Evolutionary conservation across 1,284 basidiomycete genomes (phyloP).

Genomic region (Ganoderma sp.): DNA sequence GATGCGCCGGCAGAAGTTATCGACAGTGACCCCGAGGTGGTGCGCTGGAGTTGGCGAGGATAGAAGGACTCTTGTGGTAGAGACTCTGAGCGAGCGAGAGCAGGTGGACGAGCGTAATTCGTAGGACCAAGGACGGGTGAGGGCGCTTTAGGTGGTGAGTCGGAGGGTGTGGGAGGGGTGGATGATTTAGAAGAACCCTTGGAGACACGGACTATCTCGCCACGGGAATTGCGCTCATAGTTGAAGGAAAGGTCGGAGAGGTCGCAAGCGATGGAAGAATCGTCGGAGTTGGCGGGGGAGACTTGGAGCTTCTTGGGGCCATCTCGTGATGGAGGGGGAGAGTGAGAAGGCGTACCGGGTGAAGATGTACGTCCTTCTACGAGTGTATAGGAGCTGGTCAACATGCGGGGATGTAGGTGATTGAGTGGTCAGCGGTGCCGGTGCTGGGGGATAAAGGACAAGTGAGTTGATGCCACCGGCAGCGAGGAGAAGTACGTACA

Average conservation of each 20-base stretch:
- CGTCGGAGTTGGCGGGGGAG: conserved; percentile 35
- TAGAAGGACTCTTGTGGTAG: conserved; percentile 42
- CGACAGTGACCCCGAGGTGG: conserved; percentile 57
- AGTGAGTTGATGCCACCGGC: conserved; percentile 3
- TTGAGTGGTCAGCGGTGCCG: neutral
- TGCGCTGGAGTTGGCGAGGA: conserved; percentile 62
- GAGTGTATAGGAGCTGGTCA: conserved; percentile 21
- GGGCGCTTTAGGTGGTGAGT: conserved; percentile 45
- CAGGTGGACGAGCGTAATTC: conserved; percentile 44
- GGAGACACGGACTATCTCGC: conserved; percentile 62
- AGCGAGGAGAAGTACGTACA: conserved; percentile 12
- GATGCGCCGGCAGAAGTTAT: conserved; percentile 41
- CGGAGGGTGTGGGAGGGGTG: conserved; percentile 47
- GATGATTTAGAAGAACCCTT: conserved; percentile 48
- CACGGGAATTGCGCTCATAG: conserved; percentile 64
- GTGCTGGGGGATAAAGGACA: neutral
- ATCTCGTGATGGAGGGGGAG: conserved; percentile 27
- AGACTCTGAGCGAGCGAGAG: conserved; percentile 72
- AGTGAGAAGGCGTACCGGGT: conserved; percentile 24
- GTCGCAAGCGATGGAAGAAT: conserved; percentile 30
- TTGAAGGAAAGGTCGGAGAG: conserved; percentile 70
- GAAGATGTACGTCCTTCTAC: conserved; percentile 22
- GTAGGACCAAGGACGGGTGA: conserved; percentile 35
- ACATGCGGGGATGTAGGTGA: conserved; percentile 9
- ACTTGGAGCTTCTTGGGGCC: conserved; percentile 18